Evolutionary conservation across 257 asterid genomes (phyloP).

Genomic region (Schizonepeta tenuifolia): DNA sequence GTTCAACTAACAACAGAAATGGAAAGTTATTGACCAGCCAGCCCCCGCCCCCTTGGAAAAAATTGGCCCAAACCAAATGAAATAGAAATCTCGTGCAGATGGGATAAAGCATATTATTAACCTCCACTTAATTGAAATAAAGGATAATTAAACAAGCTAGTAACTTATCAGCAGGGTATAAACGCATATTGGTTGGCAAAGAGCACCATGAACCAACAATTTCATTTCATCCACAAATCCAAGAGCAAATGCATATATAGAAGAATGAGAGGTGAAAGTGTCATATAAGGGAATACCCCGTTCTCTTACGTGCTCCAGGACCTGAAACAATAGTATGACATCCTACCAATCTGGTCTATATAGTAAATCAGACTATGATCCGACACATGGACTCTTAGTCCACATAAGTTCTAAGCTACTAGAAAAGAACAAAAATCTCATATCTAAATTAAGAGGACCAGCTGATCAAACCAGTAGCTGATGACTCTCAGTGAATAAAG

Average conservation of each 20-base stretch:
- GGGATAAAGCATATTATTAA: neutral
- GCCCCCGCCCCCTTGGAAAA: too few relatives aligned
- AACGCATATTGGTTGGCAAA: slow-evolving; percentile 1
- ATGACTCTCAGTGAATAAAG: neutral
- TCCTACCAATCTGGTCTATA: slow-evolving; percentile 12
- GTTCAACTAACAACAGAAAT: neutral
- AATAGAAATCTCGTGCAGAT: too few relatives aligned
- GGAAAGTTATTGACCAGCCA: neutral
- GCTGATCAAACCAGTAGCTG: slow-evolving; percentile 13
- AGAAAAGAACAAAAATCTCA: slow-evolving; percentile 15
- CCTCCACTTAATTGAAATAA: neutral
- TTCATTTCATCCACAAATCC: slow-evolving; percentile 17
- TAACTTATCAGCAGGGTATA: neutral
- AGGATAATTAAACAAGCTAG: neutral
- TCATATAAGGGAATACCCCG: slow-evolving; percentile 3
- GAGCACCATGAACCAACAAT: slow-evolving; percentile 6
- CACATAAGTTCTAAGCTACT: slow-evolving; percentile 22
- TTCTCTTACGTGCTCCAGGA: neutral
- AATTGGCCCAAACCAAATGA: too few relatives aligned
- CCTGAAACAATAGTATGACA: neutral
- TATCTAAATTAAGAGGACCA: neutral
- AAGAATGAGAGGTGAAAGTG: neutral
- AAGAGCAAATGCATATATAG: neutral
- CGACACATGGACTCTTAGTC: neutral
- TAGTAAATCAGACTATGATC: slow-evolving; percentile 6